Evolutionary conservation across 2,329 filamentous ascomycete genomes (phyloP).

Genomic region (Cytospora mali): DNA sequence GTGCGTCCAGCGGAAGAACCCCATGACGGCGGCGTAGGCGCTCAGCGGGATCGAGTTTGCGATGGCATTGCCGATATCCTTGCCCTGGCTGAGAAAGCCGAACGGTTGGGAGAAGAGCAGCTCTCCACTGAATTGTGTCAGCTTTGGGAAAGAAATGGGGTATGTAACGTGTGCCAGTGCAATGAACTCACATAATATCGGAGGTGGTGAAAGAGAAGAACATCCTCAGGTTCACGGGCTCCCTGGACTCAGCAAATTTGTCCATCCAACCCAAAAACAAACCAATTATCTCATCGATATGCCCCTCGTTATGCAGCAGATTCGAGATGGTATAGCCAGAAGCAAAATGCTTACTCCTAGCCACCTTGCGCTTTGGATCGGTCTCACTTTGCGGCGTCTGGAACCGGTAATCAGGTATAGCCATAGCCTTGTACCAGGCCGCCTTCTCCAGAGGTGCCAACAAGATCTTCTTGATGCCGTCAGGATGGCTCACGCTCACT

Average conservation of each 20-base stretch:
- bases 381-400: no score
- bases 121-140: constrained; percentile 29
- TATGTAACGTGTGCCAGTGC: no score
- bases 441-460: not conserved
- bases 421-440: not conserved
- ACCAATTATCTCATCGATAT: constrained; percentile 25
- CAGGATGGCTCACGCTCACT: no score
- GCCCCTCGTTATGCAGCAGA: constrained; percentile 27
- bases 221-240: constrained; percentile 31
- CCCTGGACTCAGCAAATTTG: constrained; percentile 19
- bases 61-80: constrained; percentile 39
- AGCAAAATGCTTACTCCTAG: constrained; percentile 38
- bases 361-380: constrained; percentile 39
- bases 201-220: constrained; percentile 36
- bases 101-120: constrained; percentile 37
- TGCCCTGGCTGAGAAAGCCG: constrained; percentile 33
- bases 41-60: constrained; percentile 24
- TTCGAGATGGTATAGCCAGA: constrained; percentile 39
- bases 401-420: constrained; percentile 36
- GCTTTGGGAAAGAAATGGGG: no score
- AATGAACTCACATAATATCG: constrained; percentile 32
- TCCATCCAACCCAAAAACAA: constrained; percentile 30
- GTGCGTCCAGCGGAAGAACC: constrained; percentile 32
- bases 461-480: not conserved
- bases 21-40: constrained; percentile 28